Evolutionary conservation across 495 filamentous ascomycete genomes (phyloP), one percentile per base, ranked within the genome.

Genomic region (Penicillium nucicola): DNA sequence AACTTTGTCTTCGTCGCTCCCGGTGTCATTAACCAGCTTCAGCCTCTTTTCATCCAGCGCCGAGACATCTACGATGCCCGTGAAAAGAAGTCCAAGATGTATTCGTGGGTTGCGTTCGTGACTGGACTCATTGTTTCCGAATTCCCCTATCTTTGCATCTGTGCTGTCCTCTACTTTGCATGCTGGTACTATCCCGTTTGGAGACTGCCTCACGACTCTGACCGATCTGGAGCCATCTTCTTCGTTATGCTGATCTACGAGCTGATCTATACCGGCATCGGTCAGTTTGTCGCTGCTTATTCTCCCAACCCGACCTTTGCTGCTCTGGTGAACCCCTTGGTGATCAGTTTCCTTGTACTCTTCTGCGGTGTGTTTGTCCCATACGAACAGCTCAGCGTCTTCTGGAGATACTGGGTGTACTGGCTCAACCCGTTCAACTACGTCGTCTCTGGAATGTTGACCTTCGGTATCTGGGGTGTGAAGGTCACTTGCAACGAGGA

Each of bases 361-460:
- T 75, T 84, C 58, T 84, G 82, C 45, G 69, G 72, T 44, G 62
- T 72, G 4, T 60, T 71, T 45, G 69, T 74, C 2, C 70, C 70
- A 0, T 68, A 74, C 44, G 31, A 47, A 0, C 67, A 74, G 50
- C 82, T 87, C 17, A 70, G 74, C 25, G 78, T 68, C 3, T 76
- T 88, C 45, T 86, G 85, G 51, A 70, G 77, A 14, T 90, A 88
- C 77, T 90, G 86, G 87, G 84, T 87, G 57, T 89, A 89, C 65
- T 83, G 77, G 40, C 70, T 88, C 45, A 84, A 83, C 28, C 86
- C 87, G 4, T 82, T 89, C 61, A 86, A 82, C 25, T 89, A 90
- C 52, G 67, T 87, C 5, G 79, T 89, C 32, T 72, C 69, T 40
- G 77, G 77, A 34, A 77, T 88, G 68, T 54, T 89, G 37, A 74